Evolutionary conservation across 1,139 yeast species (phyloP).

Genomic region (Lodderomyces theae): DNA sequence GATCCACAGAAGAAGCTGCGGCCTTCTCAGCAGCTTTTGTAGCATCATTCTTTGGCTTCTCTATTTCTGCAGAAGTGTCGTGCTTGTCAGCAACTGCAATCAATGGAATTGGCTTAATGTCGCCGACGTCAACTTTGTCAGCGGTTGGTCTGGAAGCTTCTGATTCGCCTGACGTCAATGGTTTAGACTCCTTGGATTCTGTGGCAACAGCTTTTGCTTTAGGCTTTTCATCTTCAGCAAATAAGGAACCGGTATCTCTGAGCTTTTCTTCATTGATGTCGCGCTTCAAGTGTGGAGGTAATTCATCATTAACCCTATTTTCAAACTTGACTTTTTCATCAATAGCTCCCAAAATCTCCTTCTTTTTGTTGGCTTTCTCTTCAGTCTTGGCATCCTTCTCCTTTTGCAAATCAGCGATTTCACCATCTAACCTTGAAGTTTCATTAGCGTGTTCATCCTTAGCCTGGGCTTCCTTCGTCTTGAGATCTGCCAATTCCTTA

Average conservation of each 20-base stretch:
- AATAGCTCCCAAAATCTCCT: conserved; percentile 30
- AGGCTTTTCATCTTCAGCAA: conserved; percentile 27
- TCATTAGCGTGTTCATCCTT: conserved; percentile 25
- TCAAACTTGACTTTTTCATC: conserved; percentile 41
- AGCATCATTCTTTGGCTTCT: conserved; percentile 1
- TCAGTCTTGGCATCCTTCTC: conserved; percentile 29
- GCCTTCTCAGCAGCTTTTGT: conserved; percentile 1
- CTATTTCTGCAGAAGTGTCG: conserved; percentile 4
- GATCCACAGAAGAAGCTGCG: background rate
- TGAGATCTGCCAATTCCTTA: conserved; percentile 31
- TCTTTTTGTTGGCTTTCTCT: conserved; percentile 32
- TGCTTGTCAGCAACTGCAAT: conserved; percentile 12
- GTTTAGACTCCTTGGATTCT: conserved; percentile 5
- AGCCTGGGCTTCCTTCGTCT: conserved; percentile 24
- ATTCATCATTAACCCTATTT: conserved; percentile 44
- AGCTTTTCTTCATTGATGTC: conserved; percentile 42
- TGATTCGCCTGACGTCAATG: conserved; percentile 3
- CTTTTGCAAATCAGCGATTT: conserved; percentile 29
- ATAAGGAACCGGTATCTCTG: conserved; percentile 41
- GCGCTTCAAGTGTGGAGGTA: conserved; percentile 52
- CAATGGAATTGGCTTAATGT: conserved; percentile 18
- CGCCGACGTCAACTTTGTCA: conserved; percentile 1
- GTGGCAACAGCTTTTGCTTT: conserved; percentile 12
- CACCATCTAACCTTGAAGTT: conserved; percentile 30
- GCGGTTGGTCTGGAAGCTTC: conserved; percentile 1